These are phyloP conservation scores for Phytophthora sansomeana DNA, from an alignment of 352 stramenopile genomes.

Conservation along the genomic window DNA sequence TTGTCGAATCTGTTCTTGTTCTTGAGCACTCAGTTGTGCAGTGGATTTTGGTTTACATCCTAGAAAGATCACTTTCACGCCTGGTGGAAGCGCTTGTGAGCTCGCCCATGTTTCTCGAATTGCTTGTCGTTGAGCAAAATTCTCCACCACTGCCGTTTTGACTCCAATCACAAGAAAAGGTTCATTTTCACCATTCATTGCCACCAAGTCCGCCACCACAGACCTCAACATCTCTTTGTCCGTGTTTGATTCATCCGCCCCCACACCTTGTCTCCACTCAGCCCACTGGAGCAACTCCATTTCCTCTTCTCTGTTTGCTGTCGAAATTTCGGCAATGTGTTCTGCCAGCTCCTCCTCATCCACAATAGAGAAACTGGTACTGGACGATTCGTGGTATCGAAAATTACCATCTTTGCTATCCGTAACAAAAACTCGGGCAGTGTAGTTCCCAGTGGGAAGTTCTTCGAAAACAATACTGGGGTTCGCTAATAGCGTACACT, in stretches of 20 bases:
- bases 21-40: background rate
- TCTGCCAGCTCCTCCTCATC: slow-evolving; percentile 8
- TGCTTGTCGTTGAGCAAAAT: slow-evolving; percentile 31
- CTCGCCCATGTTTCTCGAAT: slow-evolving; percentile 51
- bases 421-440: slow-evolving; percentile 14
- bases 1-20: slow-evolving; percentile 11
- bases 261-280: background rate
- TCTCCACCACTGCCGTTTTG: slow-evolving; percentile 44
- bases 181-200: background rate
- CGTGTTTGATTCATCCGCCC: background rate
- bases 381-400: slow-evolving; percentile 11
- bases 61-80: slow-evolving; percentile 43
- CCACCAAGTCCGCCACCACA: background rate
- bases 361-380: slow-evolving; percentile 16
- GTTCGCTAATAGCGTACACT: slow-evolving; percentile 9
- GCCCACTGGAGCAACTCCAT: slow-evolving; percentile 22
- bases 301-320: background rate
- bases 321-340: background rate
- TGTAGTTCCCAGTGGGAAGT: slow-evolving; percentile 22
- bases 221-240: background rate
- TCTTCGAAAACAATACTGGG: slow-evolving; percentile 17
- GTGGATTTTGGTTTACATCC: slow-evolving; percentile 31
- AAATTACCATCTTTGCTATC: background rate
- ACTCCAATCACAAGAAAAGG: slow-evolving; percentile 50
- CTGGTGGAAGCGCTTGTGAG: slow-evolving; percentile 4